Base-by-base conservation (phyloP, 176 grass and related monocot species). In the Hsuehochloa calcarea region DNA sequence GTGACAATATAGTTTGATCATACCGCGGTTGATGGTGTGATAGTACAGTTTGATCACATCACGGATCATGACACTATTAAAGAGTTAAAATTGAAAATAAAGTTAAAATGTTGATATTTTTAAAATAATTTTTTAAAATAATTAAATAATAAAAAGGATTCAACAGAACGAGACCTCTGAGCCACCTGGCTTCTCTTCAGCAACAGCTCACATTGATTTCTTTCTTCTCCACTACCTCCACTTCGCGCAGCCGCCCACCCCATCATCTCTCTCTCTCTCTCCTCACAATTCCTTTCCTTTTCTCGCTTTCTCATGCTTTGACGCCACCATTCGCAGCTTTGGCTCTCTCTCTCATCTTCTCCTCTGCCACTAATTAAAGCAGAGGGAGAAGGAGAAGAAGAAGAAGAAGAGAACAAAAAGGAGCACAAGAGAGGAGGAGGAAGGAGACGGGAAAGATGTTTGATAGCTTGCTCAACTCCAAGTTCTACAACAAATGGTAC, bases 401-500 rank as follows among this genome's bases (percentile, higher is more conserved):
- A 12, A 41, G 35, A 70, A 38, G 25, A 51, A 76, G 75, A 11
- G 51, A 40, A 15, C 27, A 83, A 17, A 7, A 41, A 68, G 64
- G 62, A 55, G 65, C 29, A 52, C 12, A 26, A 43, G 54, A 49
- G 27, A 43, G 29, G n/a, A 47, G 70, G 9, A 43, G 50, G 23
- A 10, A 68, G 62, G 50, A 23, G 80, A 68, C 20, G 56, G 16
- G 84, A 52, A 87, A 90, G 80, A 98, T 98, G 96, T 90, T 98
- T 50, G 89, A 87, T 44, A 68, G 80, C 79, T 49, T 98, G 72
- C 82, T 95, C 19, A 89, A 92, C 77, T 90, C 93, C 80, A 95
- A 93, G 87, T 98, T 98, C 80, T 85, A 92, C 77, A 93, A 87
- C 82, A 95, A 89, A 87, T 98, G 96, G 96, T 98, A 83, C 26